Evolutionary conservation across 305 asterid genomes (phyloP), one percentile per base, ranked within the genome.

Genomic region (Plantago lanceolata): DNA sequence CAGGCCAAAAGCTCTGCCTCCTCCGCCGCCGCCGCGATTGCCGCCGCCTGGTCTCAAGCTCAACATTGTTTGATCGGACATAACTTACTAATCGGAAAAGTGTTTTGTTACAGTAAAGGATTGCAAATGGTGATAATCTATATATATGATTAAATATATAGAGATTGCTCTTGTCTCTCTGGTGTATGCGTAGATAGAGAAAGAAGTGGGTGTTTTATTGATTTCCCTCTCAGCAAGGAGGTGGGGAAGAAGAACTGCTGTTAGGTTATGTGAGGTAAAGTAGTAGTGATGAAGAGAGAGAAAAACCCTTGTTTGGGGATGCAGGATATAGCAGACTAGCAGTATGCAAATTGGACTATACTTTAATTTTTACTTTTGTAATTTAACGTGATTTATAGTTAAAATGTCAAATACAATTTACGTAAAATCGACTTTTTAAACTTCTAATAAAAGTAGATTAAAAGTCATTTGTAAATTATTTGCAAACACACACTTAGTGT

Each of bases 11-110:
- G 87, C 80, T 78, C 96, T 88, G 82, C n/a, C n/a, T n/a, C n/a
- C n/a, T n/a, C n/a, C n/a, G n/a, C n/a, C n/a, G 75, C 84, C 89
- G 71, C 87, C 79, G 69, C 93, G 82, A 68, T 60, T 69, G 69
- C 96, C 96, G 53, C 96, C 98, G 65, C 97, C 98, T 71, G 97
- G 98, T 85, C 98, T 79, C 84, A 92, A 89, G 75, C 93, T 92
- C 80, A 92, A 66, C 59, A 81, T 85, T 64, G 94, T 81, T 80
- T 84, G 94, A 87, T 89, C 95, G 80, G 97, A 92, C 98, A 92
- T 92, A 79, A 79, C 96, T 84, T 70, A 55, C 73, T 59, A 72
- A 77, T 72, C 73, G n/a, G n/a, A n/a, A n/a, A n/a, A n/a, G n/a
- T n/a, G n/a, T n/a, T n/a, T n/a, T n/a, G n/a, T n/a, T n/a, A n/a